Evolutionary conservation across 2,329 filamentous ascomycete genomes (phyloP).

Genomic region (Calonectria hawksworthii): DNA sequence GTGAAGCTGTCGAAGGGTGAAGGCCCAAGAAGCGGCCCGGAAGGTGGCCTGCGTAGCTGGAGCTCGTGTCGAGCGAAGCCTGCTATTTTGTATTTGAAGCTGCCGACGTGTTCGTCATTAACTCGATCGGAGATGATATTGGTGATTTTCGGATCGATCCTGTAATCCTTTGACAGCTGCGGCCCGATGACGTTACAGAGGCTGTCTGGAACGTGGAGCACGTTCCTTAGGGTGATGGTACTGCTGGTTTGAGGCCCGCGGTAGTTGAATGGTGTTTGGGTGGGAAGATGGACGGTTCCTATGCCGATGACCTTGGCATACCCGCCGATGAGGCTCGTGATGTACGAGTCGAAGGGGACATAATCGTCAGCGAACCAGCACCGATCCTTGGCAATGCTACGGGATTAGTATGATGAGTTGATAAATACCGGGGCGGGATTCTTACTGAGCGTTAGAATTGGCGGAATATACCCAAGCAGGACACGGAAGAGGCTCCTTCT

Average conservation of each 20-base stretch:
- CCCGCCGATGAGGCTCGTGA: background rate
- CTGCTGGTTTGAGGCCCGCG: background rate
- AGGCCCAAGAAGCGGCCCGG: conserved; percentile 6
- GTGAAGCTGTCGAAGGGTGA: background rate
- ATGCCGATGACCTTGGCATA: background rate
- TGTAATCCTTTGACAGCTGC: background rate
- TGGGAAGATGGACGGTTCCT: conserved; percentile 12
- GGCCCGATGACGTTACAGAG: conserved; percentile 18
- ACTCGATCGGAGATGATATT: background rate
- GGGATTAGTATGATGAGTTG: background rate
- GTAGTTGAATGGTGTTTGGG: background rate
- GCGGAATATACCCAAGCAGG: conserved; percentile 4
- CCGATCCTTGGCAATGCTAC: conserved; percentile 12
- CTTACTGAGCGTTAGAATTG: conserved; percentile 4
- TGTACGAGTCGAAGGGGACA: background rate
- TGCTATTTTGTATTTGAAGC: background rate
- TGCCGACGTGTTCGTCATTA: background rate
- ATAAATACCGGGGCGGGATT: background rate
- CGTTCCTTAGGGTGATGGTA: conserved; percentile 33
- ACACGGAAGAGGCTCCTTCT: background rate
- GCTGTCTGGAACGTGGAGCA: conserved; percentile 6
- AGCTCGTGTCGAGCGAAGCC: background rate
- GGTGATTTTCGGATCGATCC: background rate
- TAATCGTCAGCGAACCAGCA: conserved; percentile 11
- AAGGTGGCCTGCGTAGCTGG: conserved; percentile 8